Evolutionary conservation across 1,284 basidiomycete species (phyloP).

Genomic region (Papiliotrema flavescens): DNA sequence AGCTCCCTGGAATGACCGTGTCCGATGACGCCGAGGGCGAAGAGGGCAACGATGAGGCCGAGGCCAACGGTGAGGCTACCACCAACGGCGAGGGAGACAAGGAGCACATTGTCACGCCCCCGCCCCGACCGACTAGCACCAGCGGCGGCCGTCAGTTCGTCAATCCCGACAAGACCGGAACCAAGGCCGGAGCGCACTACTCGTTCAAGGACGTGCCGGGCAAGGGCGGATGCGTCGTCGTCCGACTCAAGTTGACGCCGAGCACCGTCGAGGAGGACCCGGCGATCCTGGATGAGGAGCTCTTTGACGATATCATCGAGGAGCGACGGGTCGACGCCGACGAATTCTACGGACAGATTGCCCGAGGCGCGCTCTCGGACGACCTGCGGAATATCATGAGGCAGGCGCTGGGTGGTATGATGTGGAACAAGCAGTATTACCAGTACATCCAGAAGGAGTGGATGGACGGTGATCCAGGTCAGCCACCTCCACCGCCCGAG

Average conservation of each 20-base stretch:
- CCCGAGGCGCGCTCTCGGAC: constrained; percentile 76
- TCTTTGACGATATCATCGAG: constrained; percentile 86
- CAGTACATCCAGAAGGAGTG: constrained; percentile 94
- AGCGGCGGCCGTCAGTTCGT: constrained; percentile 57
- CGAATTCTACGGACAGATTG: constrained; percentile 85
- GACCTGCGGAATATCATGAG: constrained; percentile 95
- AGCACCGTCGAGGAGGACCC: constrained; percentile 68
- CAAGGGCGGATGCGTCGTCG: constrained; percentile 89
- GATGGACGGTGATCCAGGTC: constrained; percentile 90
- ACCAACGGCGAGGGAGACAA: constrained; percentile 36
- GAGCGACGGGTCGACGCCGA: constrained; percentile 86
- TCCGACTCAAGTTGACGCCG: constrained; percentile 88
- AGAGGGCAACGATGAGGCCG: neutral
- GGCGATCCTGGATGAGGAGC: constrained; percentile 78
- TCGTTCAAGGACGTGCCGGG: constrained; percentile 80
- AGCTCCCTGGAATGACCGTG: constrained; percentile 20
- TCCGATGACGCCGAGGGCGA: constrained; percentile 15
- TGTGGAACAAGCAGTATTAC: constrained; percentile 98
- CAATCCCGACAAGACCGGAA: constrained; percentile 83
- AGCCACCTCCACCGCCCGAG: constrained; percentile 88
- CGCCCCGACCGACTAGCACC: constrained; percentile 28
- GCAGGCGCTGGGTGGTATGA: constrained; percentile 96
- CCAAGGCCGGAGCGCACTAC: constrained; percentile 92
- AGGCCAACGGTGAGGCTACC: constrained; percentile 2
- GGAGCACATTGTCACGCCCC: constrained; percentile 49